Percentiles rank a stretch among this genome's conserved stretches.
These are phyloP conservation scores for Microstegium vimineum DNA, from an alignment of 176 grass and related monocot genomes.

Conservation along the genomic window DNA sequence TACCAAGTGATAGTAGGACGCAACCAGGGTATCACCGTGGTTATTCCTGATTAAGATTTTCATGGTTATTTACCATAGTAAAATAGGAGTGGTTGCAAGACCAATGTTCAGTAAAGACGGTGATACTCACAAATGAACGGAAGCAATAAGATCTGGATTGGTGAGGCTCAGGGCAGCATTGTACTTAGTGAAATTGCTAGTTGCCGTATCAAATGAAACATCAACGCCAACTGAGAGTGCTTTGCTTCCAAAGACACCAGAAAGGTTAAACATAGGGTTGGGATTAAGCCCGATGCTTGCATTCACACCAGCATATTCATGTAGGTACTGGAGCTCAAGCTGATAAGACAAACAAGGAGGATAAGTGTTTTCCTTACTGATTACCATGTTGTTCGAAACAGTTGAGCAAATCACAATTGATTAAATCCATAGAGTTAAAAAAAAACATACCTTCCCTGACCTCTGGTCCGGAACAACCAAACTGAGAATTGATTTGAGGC, in stretches of 20 bases:
- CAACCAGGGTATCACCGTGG: slow-evolving; percentile 61
- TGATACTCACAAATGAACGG: slow-evolving; percentile 65
- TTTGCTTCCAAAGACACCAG: slow-evolving; percentile 69
- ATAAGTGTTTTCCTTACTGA: neutral
- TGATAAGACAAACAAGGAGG: slow-evolving; percentile 26
- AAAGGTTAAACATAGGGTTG: slow-evolving; percentile 73
- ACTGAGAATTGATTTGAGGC: slow-evolving; percentile 66
- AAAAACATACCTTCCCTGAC: slow-evolving; percentile 61
- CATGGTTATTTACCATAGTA: slow-evolving; percentile 17
- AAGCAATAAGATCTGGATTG: slow-evolving; percentile 57
- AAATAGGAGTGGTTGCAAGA: neutral
- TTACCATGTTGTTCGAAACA: neutral
- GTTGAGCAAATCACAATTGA: neutral
- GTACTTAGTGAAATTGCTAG: slow-evolving; percentile 70
- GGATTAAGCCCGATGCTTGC: slow-evolving; percentile 57
- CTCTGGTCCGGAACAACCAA: slow-evolving; percentile 74
- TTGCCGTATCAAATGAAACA: slow-evolving; percentile 63
- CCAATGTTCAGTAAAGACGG: neutral
- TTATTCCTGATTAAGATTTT: slow-evolving; percentile 53
- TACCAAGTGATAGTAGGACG: slow-evolving; percentile 76
- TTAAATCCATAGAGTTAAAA: neutral
- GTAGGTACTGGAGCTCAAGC: slow-evolving; percentile 75
- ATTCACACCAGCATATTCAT: slow-evolving; percentile 62
- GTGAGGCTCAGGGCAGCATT: slow-evolving; percentile 68
- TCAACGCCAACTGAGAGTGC: slow-evolving; percentile 68